phyloP scores from a whole-genome alignment of 2,329 filamentous ascomycete species.

The Macroventuria anomochaeta region DNA sequence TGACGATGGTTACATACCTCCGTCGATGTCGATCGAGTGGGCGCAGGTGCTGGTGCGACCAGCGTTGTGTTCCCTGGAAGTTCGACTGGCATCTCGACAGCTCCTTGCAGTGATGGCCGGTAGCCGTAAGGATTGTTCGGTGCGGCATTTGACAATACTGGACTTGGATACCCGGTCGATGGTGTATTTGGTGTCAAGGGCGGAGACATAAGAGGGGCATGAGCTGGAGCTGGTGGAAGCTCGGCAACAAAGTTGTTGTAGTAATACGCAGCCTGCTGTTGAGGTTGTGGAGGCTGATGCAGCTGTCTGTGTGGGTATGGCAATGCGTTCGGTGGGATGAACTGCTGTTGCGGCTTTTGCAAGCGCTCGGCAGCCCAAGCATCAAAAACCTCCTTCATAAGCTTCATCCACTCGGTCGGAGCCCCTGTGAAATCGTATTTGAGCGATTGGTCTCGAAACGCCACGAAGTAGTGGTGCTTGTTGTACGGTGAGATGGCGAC shows the following conservation, averaged over 20 bases:
- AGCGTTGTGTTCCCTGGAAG: constrained; percentile 22
- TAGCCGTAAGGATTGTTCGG: constrained; percentile 18
- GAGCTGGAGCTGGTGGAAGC: background rate
- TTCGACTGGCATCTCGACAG: constrained; percentile 29
- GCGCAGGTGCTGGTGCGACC: constrained; percentile 18
- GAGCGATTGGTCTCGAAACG: constrained; percentile 40
- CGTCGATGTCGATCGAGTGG: constrained; percentile 20
- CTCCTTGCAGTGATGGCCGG: constrained; percentile 16
- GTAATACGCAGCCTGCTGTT: constrained; percentile 17
- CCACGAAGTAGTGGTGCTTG: constrained; percentile 43
- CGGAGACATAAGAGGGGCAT: constrained; percentile 19
- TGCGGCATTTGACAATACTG: constrained; percentile 14
- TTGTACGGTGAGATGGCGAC: constrained; percentile 45
- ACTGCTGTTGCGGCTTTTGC: constrained; percentile 26
- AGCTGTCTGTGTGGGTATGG: constrained; percentile 14
- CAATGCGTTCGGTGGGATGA: background rate
- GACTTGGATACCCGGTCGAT: constrained; percentile 16
- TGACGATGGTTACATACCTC: constrained; percentile 22
- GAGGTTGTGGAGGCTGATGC: constrained; percentile 11
- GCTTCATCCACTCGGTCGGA: constrained; percentile 42
- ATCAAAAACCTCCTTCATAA: constrained; percentile 43
- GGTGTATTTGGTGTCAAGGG: constrained; percentile 24
- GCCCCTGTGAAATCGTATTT: constrained; percentile 44
- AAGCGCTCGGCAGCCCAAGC: constrained; percentile 38
- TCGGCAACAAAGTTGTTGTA: constrained; percentile 10